Percentiles rank a stretch among this genome's conserved stretches.
Conservation (phyloP, 495 filamentous ascomycete species). For the Trichoderma erinaceum region DNA sequence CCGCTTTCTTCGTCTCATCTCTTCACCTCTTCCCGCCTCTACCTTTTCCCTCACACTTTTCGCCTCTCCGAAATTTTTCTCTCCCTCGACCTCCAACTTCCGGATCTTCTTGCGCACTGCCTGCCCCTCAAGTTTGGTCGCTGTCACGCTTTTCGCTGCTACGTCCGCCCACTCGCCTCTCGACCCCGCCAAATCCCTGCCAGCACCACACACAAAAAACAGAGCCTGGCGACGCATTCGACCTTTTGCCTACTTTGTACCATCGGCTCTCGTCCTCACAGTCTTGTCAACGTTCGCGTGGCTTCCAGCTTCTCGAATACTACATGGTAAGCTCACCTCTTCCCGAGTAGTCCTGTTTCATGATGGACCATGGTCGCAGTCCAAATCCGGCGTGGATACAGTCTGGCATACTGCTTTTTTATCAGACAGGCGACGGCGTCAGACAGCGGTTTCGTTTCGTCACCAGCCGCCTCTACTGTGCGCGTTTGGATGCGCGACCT, state of each 20-base stretch:
- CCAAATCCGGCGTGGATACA: neutral
- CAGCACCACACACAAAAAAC: conserved; percentile 14
- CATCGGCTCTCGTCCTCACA: neutral
- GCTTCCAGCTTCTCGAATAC: neutral
- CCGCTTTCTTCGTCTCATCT: neutral
- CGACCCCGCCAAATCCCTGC: conserved; percentile 13
- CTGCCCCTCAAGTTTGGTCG: conserved; percentile 9
- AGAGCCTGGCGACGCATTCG: conserved; percentile 10
- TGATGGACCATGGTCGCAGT: neutral
- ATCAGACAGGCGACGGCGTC: neutral
- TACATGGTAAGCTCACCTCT: neutral
- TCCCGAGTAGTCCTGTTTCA: neutral
- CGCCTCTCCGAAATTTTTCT: neutral
- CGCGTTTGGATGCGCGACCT: neutral
- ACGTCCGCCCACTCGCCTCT: conserved; percentile 13
- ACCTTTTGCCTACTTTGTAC: neutral
- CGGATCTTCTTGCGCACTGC: conserved; percentile 13
- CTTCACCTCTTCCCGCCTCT: conserved; percentile 15
- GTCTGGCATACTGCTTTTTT: neutral
- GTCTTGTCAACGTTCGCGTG: neutral
- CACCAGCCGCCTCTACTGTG: neutral
- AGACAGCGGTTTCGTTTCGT: neutral
- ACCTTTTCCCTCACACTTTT: conserved; percentile 18
- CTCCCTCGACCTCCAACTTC: conserved; percentile 10
- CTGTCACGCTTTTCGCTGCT: conserved; percentile 17